Conservation (phyloP, 345 rosid genomes). For the Isatis tinctoria region DNA sequence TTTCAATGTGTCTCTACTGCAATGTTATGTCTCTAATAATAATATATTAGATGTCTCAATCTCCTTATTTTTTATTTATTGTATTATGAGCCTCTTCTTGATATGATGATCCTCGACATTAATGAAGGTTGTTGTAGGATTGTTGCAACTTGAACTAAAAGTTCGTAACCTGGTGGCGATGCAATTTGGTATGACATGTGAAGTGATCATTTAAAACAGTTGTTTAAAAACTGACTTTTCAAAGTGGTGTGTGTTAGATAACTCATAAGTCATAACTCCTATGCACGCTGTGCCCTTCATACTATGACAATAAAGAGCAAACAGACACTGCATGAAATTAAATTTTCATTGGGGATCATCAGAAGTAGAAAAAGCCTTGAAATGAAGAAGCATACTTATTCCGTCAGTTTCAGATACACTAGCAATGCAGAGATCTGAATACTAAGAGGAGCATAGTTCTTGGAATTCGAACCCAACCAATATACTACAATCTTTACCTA, state of each 20-base stretch:
- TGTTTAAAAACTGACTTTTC: background rate
- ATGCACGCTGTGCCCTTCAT: background rate
- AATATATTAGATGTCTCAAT: background rate
- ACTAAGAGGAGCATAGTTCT: background rate
- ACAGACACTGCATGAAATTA: background rate
- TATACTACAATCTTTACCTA: background rate
- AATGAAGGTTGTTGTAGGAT: conserved; percentile 21
- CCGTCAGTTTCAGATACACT: background rate
- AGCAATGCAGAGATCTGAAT: background rate
- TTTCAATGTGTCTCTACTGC: conserved; percentile 24
- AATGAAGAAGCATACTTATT: background rate
- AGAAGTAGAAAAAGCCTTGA: background rate
- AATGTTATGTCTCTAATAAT: conserved; percentile 22
- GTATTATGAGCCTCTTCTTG: background rate
- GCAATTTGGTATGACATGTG: conserved; percentile 7
- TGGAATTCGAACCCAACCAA: background rate
- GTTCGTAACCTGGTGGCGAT: background rate
- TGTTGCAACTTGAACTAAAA: conserved; percentile 20
- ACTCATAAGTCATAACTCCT: no score
- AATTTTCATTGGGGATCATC: background rate
- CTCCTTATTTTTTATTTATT: background rate
- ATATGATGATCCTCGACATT: background rate
- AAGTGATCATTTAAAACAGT: background rate
- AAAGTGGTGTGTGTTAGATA: background rate
- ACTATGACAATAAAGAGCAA: background rate